These are phyloP conservation scores for Parafenestella ontariensis DNA, from an alignment of 2,329 filamentous ascomycete species.

Conservation along the genomic window DNA sequence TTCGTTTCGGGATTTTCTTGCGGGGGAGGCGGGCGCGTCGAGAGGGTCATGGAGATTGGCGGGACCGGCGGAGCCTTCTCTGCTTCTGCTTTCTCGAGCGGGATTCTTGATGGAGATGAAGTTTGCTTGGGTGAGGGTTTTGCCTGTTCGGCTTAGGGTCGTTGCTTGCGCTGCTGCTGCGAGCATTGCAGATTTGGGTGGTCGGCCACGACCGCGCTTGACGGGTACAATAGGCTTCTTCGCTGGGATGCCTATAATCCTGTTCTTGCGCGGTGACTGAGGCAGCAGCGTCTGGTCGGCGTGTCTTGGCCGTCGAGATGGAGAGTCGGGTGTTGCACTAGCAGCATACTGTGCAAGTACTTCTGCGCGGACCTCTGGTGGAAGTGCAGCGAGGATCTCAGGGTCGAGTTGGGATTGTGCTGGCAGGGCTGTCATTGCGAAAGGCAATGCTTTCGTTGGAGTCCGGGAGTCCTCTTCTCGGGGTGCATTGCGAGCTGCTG, in stretches of 20 bases:
- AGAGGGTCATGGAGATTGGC: slow-evolving; percentile 36
- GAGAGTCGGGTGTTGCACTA: slow-evolving; percentile 31
- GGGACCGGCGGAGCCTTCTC: slow-evolving; percentile 21
- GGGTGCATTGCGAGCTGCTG: slow-evolving; percentile 12
- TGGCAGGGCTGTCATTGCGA: slow-evolving; percentile 55
- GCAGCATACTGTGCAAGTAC: slow-evolving; percentile 73
- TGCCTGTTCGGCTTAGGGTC: slow-evolving; percentile 32
- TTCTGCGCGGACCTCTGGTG: slow-evolving; percentile 85
- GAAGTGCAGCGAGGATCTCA: slow-evolving; percentile 82
- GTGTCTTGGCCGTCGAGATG: slow-evolving; percentile 45
- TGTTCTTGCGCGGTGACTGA: slow-evolving; percentile 61
- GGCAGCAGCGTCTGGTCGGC: slow-evolving; percentile 41
- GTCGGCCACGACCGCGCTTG: slow-evolving; percentile 69
- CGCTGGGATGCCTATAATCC: slow-evolving; percentile 56
- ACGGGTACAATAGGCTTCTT: slow-evolving; percentile 65
- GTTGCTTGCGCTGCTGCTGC: slow-evolving; percentile 61
- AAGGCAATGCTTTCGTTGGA: slow-evolving; percentile 27
- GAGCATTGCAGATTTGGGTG: slow-evolving; percentile 44
- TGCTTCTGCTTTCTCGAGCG: slow-evolving; percentile 13
- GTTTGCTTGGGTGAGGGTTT: slow-evolving; percentile 72
- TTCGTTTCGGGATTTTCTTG: not conserved
- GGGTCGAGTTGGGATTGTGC: slow-evolving; percentile 81
- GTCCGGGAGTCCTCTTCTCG: slow-evolving; percentile 10
- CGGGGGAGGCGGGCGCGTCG: slow-evolving; percentile 30
- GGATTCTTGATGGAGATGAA: slow-evolving; percentile 61